A percentile compares a stretch with the other conserved stretches of the same genome.
These are phyloP conservation scores for Alternaria ventricosa DNA, from an alignment of 2,329 filamentous ascomycete species.

Conservation along the genomic window DNA sequence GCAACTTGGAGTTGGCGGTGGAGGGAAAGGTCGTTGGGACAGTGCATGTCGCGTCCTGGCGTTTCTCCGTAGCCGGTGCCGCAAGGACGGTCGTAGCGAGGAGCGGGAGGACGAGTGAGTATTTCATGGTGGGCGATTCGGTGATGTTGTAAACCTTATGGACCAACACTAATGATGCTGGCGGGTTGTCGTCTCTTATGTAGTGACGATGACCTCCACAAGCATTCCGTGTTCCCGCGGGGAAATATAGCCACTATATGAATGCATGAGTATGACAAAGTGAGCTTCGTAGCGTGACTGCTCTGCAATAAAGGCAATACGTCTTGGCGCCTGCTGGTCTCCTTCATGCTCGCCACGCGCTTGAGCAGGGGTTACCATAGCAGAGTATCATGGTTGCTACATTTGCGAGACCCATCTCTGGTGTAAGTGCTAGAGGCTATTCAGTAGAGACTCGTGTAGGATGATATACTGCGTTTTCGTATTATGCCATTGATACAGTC, in stretches of 20 bases:
- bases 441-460: not conserved
- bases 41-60: constrained; percentile 37
- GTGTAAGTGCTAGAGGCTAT: not conserved
- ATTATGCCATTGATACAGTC: not conserved
- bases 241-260: constrained; percentile 37
- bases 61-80: constrained; percentile 36
- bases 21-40: constrained; percentile 41
- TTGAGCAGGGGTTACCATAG: not conserved
- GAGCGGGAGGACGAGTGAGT: constrained; percentile 38
- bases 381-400: too few relatives aligned
- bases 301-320: constrained; percentile 36
- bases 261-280: constrained; percentile 24
- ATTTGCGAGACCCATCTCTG: not conserved
- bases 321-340: constrained; percentile 27
- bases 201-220: constrained; percentile 7
- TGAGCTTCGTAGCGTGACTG: constrained; percentile 34
- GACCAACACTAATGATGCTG: constrained; percentile 7
- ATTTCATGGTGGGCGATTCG: constrained; percentile 36
- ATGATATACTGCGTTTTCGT: not conserved
- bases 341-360: constrained; percentile 10
- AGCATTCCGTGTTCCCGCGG: constrained; percentile 24
- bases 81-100: constrained; percentile 40
- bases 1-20: constrained; percentile 41
- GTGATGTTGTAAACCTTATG: constrained; percentile 11
- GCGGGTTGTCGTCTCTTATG: constrained; percentile 16